Evolutionary conservation across 148 eudicot genomes (phyloP).

Genomic region (Agrostemma githago): DNA sequence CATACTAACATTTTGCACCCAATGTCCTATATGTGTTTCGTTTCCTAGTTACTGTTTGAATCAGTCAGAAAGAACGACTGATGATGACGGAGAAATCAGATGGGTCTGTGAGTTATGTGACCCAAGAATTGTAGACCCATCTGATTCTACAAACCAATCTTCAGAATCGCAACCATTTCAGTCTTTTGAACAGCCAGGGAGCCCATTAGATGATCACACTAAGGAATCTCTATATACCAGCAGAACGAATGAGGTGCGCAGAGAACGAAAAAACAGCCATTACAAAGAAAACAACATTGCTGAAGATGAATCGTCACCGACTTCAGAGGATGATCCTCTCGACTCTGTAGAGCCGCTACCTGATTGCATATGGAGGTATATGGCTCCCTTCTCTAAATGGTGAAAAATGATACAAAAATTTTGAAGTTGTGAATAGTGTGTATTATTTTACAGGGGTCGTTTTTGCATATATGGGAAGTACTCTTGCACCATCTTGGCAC

Average conservation of each 20-base stretch:
- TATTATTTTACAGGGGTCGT: conserved; percentile 21
- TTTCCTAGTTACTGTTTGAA: conserved; percentile 22
- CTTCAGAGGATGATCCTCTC: conserved; percentile 6
- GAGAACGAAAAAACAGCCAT: conserved; percentile 6
- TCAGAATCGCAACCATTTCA: conserved; percentile 1
- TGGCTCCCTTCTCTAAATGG: not conserved
- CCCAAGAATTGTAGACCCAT: conserved; percentile 15
- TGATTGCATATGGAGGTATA: conserved; percentile 28
- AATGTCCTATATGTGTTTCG: not conserved
- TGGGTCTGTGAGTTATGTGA: conserved; percentile 28
- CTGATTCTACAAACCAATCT: conserved; percentile 17
- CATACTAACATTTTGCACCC: conserved; percentile 9
- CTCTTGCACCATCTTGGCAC: conserved; percentile 16
- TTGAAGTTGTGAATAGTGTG: not conserved
- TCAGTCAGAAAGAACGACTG: conserved; percentile 7
- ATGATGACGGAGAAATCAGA: conserved; percentile 12
- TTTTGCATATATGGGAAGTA: conserved; percentile 20
- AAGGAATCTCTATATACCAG: conserved; percentile 2
- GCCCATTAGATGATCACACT: not conserved
- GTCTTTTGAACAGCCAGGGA: not conserved
- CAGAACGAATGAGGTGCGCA: not conserved
- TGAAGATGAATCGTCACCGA: not conserved
- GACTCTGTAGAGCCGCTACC: conserved; percentile 18
- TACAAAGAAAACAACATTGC: not conserved
- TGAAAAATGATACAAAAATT: not conserved